phyloP scores from a whole-genome alignment of 1,284 basidiomycete genomes.

The Papiliotrema flavescens region DNA sequence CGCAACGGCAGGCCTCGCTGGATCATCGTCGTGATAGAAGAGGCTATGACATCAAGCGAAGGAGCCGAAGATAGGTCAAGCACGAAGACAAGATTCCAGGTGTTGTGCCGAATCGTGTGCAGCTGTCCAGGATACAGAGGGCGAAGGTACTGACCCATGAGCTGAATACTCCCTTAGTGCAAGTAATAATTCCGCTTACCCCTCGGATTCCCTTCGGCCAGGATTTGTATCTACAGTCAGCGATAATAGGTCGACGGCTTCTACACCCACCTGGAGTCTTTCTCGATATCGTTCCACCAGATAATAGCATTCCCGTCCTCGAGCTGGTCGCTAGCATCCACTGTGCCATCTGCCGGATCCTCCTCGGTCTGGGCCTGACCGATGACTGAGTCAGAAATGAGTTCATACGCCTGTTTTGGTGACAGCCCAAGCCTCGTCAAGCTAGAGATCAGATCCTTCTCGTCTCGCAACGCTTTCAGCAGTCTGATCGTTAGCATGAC shows the following conservation, averaged over 20 bases:
- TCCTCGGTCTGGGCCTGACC: conserved; percentile 54
- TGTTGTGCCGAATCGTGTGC: conserved; percentile 65
- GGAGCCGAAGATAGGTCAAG: conserved; percentile 68
- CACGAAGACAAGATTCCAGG: conserved; percentile 74
- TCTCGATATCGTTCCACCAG: conserved; percentile 89
- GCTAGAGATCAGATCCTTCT: conserved; percentile 63
- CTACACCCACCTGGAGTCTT: conserved; percentile 60
- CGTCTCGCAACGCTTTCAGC: conserved; percentile 66
- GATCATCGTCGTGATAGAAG: conserved; percentile 65
- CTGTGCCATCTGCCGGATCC: conserved; percentile 66
- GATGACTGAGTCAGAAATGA: conserved; percentile 65
- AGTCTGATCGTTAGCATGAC: conserved; percentile 53
- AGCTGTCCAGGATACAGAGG: conserved; percentile 63
- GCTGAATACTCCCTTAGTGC: neutral
- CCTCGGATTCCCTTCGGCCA: conserved; percentile 30
- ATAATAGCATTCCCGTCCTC: conserved; percentile 72
- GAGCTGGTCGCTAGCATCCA: conserved; percentile 80
- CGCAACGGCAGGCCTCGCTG: conserved; percentile 68
- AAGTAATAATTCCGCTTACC: conserved; percentile 17
- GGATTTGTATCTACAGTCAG: conserved; percentile 25
- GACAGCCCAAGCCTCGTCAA: conserved; percentile 63
- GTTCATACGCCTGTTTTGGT: conserved; percentile 61
- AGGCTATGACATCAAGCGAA: conserved; percentile 61
- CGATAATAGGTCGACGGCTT: neutral
- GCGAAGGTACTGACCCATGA: conserved; percentile 30